Conservation (phyloP, 2,329 filamentous ascomycete species). For the Pleoardoris graminearum region DNA sequence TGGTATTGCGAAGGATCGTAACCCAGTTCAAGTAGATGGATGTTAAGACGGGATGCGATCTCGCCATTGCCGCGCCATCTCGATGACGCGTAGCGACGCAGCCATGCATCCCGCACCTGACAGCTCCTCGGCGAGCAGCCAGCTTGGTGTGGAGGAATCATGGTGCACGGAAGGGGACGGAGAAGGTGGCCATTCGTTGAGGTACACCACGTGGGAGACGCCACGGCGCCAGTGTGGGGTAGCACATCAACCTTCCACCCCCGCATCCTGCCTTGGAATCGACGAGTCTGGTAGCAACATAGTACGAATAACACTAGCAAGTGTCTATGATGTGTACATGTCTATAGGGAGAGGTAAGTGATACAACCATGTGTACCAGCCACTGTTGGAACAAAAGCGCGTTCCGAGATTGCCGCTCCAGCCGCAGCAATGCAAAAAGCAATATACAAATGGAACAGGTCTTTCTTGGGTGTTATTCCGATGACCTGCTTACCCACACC, state of each 20-base stretch:
- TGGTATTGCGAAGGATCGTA: too few species aligned
- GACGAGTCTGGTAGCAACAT: neutral
- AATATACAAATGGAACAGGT: neutral
- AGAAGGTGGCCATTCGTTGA: slow-evolving; percentile 13
- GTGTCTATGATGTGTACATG: neutral
- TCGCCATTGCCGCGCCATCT: neutral
- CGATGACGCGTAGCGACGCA: neutral
- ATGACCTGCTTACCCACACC: too few species aligned
- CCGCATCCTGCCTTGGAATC: neutral
- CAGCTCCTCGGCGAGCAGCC: neutral
- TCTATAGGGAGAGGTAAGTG: neutral
- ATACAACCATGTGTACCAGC: neutral
- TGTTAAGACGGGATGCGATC: too few species aligned
- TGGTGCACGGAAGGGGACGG: slow-evolving; percentile 12
- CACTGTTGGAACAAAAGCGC: neutral
- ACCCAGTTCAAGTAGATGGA: too few species aligned
- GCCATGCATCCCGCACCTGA: neutral
- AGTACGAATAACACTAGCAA: slow-evolving; percentile 2
- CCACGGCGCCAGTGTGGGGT: slow-evolving; percentile 18
- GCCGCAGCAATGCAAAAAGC: neutral
- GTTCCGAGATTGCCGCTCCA: neutral
- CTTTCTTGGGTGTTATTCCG: too few species aligned
- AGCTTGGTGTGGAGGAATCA: neutral
- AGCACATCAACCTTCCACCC: neutral
- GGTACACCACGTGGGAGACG: slow-evolving; percentile 11